Percentiles rank a stretch among this genome's conserved stretches.
Evolutionary conservation across 331 rosid genomes (phyloP).

Genomic region (Erythrophleum ivorense): DNA sequence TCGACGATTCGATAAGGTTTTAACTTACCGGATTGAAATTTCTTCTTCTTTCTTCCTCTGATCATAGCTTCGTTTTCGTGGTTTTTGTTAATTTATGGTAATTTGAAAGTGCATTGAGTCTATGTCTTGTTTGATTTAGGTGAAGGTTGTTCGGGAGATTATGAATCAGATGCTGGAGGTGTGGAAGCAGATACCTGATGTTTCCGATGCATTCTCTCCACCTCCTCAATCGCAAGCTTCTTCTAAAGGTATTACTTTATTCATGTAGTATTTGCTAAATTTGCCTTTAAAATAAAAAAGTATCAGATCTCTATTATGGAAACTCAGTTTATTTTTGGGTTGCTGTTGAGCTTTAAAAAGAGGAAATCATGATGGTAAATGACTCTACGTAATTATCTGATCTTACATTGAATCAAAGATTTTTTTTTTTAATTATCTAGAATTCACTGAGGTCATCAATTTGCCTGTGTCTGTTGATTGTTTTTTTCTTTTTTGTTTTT

Average conservation of each 20-base stretch:
- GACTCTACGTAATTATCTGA: conserved; percentile 2
- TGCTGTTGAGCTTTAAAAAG: conserved; percentile 3
- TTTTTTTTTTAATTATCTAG: background rate
- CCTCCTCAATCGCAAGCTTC: conserved; percentile 71
- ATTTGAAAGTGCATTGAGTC: conserved; percentile 34
- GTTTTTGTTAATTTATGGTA: conserved; percentile 29
- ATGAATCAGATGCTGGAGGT: conserved; percentile 90
- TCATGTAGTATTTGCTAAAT: background rate
- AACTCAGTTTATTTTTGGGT: conserved; percentile 14
- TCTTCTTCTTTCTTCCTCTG: background rate
- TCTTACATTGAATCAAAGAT: conserved; percentile 14
- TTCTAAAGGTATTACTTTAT: conserved; percentile 62
- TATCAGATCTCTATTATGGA: conserved; percentile 32
- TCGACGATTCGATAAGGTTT: conserved; percentile 86
- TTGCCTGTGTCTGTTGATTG: conserved; percentile 27
- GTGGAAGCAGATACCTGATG: conserved; percentile 90
- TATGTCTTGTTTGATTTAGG: conserved; percentile 50
- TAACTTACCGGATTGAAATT: background rate
- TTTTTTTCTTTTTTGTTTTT: conserved; percentile 17
- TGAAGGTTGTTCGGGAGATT: conserved; percentile 80
- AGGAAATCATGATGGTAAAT: background rate
- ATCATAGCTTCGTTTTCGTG: background rate
- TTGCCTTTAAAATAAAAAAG: background rate
- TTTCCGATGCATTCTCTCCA: conserved; percentile 71
- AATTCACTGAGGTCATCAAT: conserved; percentile 14